A percentile compares a stretch with the other conserved stretches of the same genome.
Evolutionary conservation across 2,329 filamentous ascomycete species (phyloP).

Genomic region (Trichoderma koningii): DNA sequence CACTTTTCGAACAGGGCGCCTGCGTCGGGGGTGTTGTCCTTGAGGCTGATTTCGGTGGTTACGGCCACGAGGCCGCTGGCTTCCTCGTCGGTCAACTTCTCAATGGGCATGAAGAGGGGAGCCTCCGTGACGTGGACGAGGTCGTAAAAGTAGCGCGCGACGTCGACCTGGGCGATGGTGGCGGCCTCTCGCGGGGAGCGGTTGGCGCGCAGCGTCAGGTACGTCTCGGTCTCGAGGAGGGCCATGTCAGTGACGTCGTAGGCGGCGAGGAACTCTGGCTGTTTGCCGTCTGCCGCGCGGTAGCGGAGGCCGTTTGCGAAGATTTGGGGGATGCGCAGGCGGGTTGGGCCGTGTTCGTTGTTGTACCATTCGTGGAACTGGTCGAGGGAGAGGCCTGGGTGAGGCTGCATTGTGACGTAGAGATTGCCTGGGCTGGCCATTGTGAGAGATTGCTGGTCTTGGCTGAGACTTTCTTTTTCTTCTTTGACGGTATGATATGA

Average conservation of each 20-base stretch:
- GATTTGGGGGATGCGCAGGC: conserved; percentile 74
- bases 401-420: conserved; percentile 84
- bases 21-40: conserved; percentile 50
- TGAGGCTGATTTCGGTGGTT: conserved; percentile 60
- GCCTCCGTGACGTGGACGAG: conserved; percentile 59
- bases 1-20: conserved; percentile 62
- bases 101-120: conserved; percentile 59
- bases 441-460: not conserved
- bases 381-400: conserved; percentile 61
- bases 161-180: conserved; percentile 59
- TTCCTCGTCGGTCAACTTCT: conserved; percentile 60
- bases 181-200: conserved; percentile 56
- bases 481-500: no score
- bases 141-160: conserved; percentile 72
- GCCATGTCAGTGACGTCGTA: conserved; percentile 81
- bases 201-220: conserved; percentile 64
- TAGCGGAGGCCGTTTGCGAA: conserved; percentile 78
- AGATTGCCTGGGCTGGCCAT: conserved; percentile 66
- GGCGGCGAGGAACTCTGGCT: conserved; percentile 73
- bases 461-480: no score
- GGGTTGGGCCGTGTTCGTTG: conserved; percentile 84
- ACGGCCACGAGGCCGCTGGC: conserved; percentile 63
- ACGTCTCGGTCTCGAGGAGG: conserved; percentile 68
- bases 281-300: conserved; percentile 61
- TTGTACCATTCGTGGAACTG: conserved; percentile 94